These are phyloP conservation scores for Dissoconium aciculare DNA, from an alignment of 2,329 filamentous ascomycete species.

Conservation along the genomic window DNA sequence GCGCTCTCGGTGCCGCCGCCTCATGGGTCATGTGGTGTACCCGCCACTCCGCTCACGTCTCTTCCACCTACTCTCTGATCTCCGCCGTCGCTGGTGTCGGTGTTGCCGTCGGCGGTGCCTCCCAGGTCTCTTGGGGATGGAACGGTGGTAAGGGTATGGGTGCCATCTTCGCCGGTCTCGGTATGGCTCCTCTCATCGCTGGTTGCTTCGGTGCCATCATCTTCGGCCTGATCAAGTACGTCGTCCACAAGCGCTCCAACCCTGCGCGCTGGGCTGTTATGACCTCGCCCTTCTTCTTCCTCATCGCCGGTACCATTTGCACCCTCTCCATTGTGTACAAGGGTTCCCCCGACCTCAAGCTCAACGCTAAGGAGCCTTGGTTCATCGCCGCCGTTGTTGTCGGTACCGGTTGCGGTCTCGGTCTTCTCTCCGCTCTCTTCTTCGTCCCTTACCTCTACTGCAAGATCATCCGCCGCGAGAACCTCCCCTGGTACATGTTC, in stretches of 20 bases:
- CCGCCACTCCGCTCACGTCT: conserved; percentile 41
- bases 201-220: conserved; percentile 35
- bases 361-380: conserved; percentile 29
- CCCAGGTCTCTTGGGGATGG: conserved; percentile 30
- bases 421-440: conserved; percentile 29
- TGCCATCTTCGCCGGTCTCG: conserved; percentile 31
- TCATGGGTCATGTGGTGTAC: conserved; percentile 45
- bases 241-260: conserved; percentile 35
- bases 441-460: conserved; percentile 24
- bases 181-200: conserved; percentile 35
- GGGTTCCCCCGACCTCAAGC: conserved; percentile 28
- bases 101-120: conserved; percentile 38
- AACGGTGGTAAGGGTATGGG: conserved; percentile 29
- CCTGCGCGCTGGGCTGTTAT: conserved; percentile 36
- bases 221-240: conserved; percentile 36
- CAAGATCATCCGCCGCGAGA: conserved; percentile 21
- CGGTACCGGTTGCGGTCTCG: conserved; percentile 23
- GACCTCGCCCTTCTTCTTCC: conserved; percentile 36
- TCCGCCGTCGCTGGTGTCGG: conserved; percentile 46
- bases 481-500: conserved; percentile 22
- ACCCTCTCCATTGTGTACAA: conserved; percentile 45
- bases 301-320: conserved; percentile 34
- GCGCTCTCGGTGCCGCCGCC: conserved; percentile 32
- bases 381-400: conserved; percentile 40
- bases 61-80: conserved; percentile 47